phyloP scores from a whole-genome alignment of 495 filamentous ascomycete genomes.

The Podospora fimiseda region DNA sequence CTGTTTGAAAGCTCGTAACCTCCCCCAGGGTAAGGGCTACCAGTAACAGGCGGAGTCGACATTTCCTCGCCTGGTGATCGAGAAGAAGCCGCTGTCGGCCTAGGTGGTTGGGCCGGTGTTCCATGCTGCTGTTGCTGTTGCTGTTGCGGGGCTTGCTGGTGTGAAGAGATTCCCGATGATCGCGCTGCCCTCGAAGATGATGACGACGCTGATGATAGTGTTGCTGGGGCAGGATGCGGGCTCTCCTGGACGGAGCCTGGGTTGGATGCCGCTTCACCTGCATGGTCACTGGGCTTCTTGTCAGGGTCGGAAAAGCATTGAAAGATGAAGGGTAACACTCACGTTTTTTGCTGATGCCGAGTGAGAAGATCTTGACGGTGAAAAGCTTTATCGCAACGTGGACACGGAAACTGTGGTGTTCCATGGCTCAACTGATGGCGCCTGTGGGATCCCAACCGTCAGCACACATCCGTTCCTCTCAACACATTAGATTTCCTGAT shows the following conservation, averaged over 20 bases:
- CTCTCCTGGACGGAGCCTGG: slow-evolving; percentile 15
- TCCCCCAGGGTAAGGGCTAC: neutral
- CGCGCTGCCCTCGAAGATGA: slow-evolving; percentile 4
- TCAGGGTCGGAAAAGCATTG: slow-evolving; percentile 4
- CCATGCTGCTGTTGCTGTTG: too few relatives aligned
- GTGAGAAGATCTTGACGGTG: slow-evolving; percentile 67
- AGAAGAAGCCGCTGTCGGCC: neutral
- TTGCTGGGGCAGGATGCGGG: slow-evolving; percentile 14
- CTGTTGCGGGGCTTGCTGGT: neutral
- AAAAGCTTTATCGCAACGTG: slow-evolving; percentile 59
- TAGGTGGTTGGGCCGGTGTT: too few relatives aligned
- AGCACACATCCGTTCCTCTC: slow-evolving; percentile 2
- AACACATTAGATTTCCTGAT: neutral
- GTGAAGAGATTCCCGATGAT: neutral
- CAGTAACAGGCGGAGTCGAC: neutral
- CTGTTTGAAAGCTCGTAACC: too few relatives aligned
- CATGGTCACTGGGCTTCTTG: slow-evolving; percentile 28
- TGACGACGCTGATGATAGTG: slow-evolving; percentile 3
- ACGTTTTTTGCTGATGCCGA: slow-evolving; percentile 82
- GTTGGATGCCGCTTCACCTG: slow-evolving; percentile 26
- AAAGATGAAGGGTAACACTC: slow-evolving; percentile 29
- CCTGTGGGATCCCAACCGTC: slow-evolving; percentile 36
- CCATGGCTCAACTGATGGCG: slow-evolving; percentile 86
- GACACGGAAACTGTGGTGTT: slow-evolving; percentile 60
- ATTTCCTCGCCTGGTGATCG: neutral